Evolutionary conservation across 176 grass and related monocot genomes (phyloP), one percentile per base, ranked within the genome.

Genomic region (Cenchrus fungigraminus): DNA sequence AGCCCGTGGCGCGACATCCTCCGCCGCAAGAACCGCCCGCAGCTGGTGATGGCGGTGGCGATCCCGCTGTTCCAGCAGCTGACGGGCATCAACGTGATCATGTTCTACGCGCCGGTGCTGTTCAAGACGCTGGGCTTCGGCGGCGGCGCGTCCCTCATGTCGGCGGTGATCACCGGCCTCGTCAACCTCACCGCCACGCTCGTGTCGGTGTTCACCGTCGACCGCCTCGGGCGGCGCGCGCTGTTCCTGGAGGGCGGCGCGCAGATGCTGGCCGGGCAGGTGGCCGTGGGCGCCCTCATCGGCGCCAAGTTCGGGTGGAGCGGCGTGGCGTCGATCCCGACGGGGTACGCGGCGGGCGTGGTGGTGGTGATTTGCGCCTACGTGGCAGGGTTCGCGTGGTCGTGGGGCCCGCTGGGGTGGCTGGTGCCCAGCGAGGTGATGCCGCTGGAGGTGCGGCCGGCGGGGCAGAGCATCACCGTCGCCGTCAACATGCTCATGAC

Each of bases 371-470:
- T 99, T 84, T 99, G 97, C 86, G 56, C 88, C 2, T 99, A 99
- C 54, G 93, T 96, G 6, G 93, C 97, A 12, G 97, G 91, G 0
- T 99, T 99, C 90, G 97, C 97, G 0, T 99, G 93, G 93, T 99
- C 97, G 1, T 99, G 97, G 97, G 97, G 97, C 0, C 97, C 97
- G 2, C 93, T 99, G 2, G 97, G 97, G 0, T 99, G 97, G 97
- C 85, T 99, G 58, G 97, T 99, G 19, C 97, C 97, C n/a, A 96
- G 93, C 77, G 97, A 99, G 85, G 96, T 99, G 73, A 96, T 99
- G 74, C 97, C 97, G 68, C 86, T 99, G 29, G 97, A 99, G 85
- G 96, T 99, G 79, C 87, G 97, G 29, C 94, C 95, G 12, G 95
- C 95, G 1, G 95, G 95, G 20, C 95, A 98, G 89, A 98, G 95